These are phyloP conservation scores for Pleoardoris graminearum DNA, from an alignment of 2,329 filamentous ascomycete genomes.

Conservation along the genomic window DNA sequence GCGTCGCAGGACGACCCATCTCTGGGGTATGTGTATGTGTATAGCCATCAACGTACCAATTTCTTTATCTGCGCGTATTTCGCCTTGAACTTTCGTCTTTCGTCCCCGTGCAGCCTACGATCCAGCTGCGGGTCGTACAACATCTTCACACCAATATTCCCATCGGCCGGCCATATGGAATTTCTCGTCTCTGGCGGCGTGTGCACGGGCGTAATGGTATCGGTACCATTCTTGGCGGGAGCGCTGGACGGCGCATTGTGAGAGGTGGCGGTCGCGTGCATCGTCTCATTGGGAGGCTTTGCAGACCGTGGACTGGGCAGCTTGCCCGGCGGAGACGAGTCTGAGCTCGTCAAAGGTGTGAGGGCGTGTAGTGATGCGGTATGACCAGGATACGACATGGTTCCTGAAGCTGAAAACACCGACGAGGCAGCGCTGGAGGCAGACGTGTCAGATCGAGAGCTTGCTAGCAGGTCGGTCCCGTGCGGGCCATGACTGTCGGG, in stretches of 20 bases:
- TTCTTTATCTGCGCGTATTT: constrained; percentile 49
- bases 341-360: constrained; percentile 68
- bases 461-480: constrained; percentile 67
- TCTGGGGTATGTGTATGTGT: constrained; percentile 21
- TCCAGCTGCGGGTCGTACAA: constrained; percentile 59
- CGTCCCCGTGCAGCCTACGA: constrained; percentile 15
- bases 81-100: constrained; percentile 53
- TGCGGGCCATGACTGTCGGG: constrained; percentile 37
- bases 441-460: constrained; percentile 73
- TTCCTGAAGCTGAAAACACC: constrained; percentile 63
- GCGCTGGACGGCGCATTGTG: constrained; percentile 39
- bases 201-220: constrained; percentile 50
- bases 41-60: constrained; percentile 41
- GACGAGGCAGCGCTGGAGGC: constrained; percentile 71
- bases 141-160: constrained; percentile 61
- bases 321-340: constrained; percentile 65
- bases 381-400: constrained; percentile 61
- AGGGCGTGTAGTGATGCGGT: constrained; percentile 58
- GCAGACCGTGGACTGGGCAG: constrained; percentile 56
- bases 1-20: constrained; percentile 47
- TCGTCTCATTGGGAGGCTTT: constrained; percentile 45
- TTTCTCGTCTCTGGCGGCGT: constrained; percentile 49
- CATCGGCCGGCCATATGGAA: constrained; percentile 56
- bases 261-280: constrained; percentile 38
- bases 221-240: constrained; percentile 48